Evolutionary conservation across 495 filamentous ascomycete species (phyloP).

Genomic region (Penicillium simplicissimum): DNA sequence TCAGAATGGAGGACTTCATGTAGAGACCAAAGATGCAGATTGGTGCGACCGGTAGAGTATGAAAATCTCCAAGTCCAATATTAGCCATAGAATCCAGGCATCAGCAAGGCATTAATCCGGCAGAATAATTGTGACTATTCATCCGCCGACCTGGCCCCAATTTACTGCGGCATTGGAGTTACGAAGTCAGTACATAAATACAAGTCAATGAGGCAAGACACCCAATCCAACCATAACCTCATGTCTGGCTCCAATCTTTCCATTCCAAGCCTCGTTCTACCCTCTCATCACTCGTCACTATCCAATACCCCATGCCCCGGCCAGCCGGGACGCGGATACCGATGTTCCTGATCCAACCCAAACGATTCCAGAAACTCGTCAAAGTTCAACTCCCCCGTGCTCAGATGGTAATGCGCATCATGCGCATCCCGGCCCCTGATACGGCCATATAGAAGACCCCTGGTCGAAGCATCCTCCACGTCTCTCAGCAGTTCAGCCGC

Average conservation of each 20-base stretch:
- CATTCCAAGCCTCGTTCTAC: background rate
- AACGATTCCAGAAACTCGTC: conserved; percentile 6
- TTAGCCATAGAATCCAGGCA: too few species aligned
- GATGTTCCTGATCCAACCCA: conserved; percentile 11
- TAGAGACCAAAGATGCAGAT: too few species aligned
- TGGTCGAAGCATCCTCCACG: background rate
- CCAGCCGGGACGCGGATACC: conserved; percentile 11
- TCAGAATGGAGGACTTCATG: too few species aligned
- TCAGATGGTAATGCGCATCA: background rate
- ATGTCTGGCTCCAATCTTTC: background rate
- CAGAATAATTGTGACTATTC: too few species aligned
- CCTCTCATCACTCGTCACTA: background rate
- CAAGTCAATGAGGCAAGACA: background rate
- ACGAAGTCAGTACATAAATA: too few species aligned
- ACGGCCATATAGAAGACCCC: conserved; percentile 12
- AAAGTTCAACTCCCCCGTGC: conserved; percentile 5
- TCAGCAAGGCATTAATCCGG: too few species aligned
- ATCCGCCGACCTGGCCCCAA: too few species aligned
- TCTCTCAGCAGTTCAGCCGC: conserved; percentile 9
- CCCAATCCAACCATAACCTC: background rate
- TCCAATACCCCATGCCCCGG: conserved; percentile 10
- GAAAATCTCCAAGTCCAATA: too few species aligned
- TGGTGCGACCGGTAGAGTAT: too few species aligned
- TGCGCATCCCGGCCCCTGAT: conserved; percentile 13
- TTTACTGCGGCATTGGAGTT: too few species aligned